Percentiles rank a stretch among this genome's conserved stretches.
Conservation (phyloP, 495 filamentous ascomycete genomes). For the Penicillium robsamsonii region DNA sequence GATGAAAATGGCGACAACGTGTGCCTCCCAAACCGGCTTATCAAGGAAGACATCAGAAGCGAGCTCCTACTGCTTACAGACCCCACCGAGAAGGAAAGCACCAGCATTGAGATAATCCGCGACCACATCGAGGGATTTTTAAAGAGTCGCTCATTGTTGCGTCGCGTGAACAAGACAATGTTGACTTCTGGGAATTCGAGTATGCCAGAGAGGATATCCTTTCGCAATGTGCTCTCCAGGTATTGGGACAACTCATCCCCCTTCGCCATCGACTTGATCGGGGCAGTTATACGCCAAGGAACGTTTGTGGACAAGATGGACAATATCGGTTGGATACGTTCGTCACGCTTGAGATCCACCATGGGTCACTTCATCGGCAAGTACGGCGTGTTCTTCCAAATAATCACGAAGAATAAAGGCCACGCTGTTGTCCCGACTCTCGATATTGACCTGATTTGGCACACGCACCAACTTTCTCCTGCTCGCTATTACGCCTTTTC, state of each 20-base stretch:
- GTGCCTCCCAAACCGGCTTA: constrained; percentile 59
- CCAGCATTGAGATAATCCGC: constrained; percentile 19
- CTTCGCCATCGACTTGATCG: constrained; percentile 72
- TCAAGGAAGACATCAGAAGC: constrained; percentile 39
- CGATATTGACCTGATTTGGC: constrained; percentile 86
- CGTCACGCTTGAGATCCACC: constrained; percentile 59
- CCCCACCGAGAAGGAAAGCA: constrained; percentile 8
- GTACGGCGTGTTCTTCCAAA: constrained; percentile 65
- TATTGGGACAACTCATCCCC: constrained; percentile 75
- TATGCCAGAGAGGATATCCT: constrained; percentile 44
- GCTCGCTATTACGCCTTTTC: constrained; percentile 59
- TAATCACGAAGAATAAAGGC: constrained; percentile 57
- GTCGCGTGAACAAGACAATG: constrained; percentile 13
- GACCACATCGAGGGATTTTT: constrained; percentile 19
- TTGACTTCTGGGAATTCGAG: background rate
- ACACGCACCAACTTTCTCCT: constrained; percentile 63
- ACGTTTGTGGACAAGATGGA: constrained; percentile 82
- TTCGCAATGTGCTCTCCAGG: constrained; percentile 72
- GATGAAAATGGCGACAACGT: background rate
- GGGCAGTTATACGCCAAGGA: constrained; percentile 78
- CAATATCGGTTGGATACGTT: constrained; percentile 73
- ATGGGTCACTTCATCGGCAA: constrained; percentile 66
- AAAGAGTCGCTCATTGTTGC: constrained; percentile 14
- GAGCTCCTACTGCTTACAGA: constrained; percentile 35
- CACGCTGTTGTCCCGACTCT: constrained; percentile 74